Base-by-base conservation (phyloP, 2,329 filamentous ascomycete species). In the Elsinoe batatas region DNA sequence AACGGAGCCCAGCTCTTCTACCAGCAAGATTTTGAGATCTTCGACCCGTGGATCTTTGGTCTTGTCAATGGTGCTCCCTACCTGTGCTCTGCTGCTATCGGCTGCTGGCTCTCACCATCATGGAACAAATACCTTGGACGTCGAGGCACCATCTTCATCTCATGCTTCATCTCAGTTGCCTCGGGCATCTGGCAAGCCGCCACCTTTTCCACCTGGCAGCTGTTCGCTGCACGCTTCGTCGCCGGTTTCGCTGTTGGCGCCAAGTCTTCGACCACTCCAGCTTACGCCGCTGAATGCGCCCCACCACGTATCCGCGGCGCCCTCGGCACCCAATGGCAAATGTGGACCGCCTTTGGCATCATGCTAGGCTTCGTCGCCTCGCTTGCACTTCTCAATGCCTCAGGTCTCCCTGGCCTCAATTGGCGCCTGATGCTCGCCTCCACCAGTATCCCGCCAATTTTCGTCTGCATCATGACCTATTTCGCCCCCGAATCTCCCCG, bases 81-180 rank as follows among this genome's bases (percentile, higher is more conserved):
- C 44, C 64, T 76, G 1, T 71, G 71, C 20, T 74, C 70, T 57
- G 72, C 71, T 1, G 55, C 74, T 7, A 58, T 76, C 4, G 73
- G 74, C 12, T 74, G 73, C 65, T 79, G 75, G 74, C 63, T 74
- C 5, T 73, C 72, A 0, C 74, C 87, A 59, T 81, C 82, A 0
- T 62, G 80, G 12, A 86, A 86, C 62, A 69, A 78, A 38, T 69
- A 69, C 10, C 61, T 82, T 26, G 82, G 81, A 35, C 80, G 83
- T 37, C 78, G 82, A 51, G 80, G 82, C 11, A 78, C 80, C 43
- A 86, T 86, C 58, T 85, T 85, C 64, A 65, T 83, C 43, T 76
- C 77, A 61, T 61, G 50, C 58, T 35, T 86, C 59, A 83, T 91
- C 65, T 86, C 84, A 0, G 75, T 77, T 12, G 57, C 75, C 1